These are phyloP conservation scores for Cnidoscolus chayamansa DNA, from an alignment of 441 rosid species.

Conservation along the genomic window DNA sequence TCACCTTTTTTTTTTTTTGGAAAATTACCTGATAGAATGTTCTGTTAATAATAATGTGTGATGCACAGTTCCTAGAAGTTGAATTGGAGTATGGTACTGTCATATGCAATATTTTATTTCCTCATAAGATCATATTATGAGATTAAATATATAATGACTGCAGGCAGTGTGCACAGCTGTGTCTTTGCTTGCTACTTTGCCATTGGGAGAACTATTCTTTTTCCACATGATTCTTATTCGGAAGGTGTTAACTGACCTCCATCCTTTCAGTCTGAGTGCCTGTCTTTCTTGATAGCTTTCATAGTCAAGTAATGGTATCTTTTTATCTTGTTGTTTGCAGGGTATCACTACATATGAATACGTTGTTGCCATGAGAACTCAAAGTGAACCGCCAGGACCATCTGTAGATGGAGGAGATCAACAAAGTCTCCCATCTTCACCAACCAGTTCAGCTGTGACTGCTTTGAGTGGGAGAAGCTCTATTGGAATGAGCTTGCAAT, in stretches of 20 bases:
- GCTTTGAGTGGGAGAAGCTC: conserved; percentile 91
- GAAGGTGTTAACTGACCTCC: conserved; percentile 51
- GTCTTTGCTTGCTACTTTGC: conserved; percentile 74
- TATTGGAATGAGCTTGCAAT: conserved; percentile 73
- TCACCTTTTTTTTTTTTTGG: not conserved
- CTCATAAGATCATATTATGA: conserved; percentile 3
- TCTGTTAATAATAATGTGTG: not conserved
- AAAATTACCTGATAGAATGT: not conserved
- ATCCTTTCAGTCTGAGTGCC: not conserved
- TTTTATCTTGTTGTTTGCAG: conserved; percentile 36
- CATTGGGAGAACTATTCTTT: conserved; percentile 86
- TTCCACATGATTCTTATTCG: conserved; percentile 87
- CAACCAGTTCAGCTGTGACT: conserved; percentile 86
- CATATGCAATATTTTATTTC: not conserved
- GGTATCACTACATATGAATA: conserved; percentile 95
- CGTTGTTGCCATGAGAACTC: conserved; percentile 89
- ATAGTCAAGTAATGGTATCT: not conserved
- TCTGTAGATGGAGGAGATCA: conserved; percentile 70
- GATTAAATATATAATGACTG: conserved; percentile 19
- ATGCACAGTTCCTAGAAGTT: not conserved
- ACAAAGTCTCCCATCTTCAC: conserved; percentile 71
- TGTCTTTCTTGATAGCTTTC: not conserved
- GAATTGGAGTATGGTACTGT: not conserved
- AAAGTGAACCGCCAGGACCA: conserved; percentile 74
- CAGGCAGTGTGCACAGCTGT: conserved; percentile 77